These are phyloP conservation scores for Nicotiana rustica DNA, from an alignment of 305 asterid species.

Conservation along the genomic window DNA sequence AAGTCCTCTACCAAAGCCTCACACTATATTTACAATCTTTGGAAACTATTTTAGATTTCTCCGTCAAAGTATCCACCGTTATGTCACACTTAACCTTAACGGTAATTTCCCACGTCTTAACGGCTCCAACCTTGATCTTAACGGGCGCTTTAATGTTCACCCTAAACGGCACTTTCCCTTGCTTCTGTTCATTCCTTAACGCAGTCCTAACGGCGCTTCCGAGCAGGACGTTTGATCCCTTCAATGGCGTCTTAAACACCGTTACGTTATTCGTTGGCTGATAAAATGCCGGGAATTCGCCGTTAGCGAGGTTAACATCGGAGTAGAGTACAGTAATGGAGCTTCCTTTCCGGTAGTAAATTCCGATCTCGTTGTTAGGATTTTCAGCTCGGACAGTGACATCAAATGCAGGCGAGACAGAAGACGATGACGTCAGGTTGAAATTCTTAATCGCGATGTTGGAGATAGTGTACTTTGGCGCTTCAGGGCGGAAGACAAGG, in stretches of 20 bases:
- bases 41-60: constrained; percentile 58
- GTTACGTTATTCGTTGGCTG: constrained; percentile 74
- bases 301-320: constrained; percentile 55
- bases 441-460: constrained; percentile 54
- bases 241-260: constrained; percentile 50
- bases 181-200: constrained; percentile 49
- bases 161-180: constrained; percentile 55
- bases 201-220: constrained; percentile 47
- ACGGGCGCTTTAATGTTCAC: constrained; percentile 61
- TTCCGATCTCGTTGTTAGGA: constrained; percentile 67
- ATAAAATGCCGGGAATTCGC: constrained; percentile 60
- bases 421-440: constrained; percentile 61
- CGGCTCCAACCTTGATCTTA: constrained; percentile 69
- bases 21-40: constrained; percentile 66
- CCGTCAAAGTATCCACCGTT: constrained; percentile 55
- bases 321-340: constrained; percentile 49
- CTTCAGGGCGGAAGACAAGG: constrained; percentile 71
- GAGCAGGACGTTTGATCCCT: constrained; percentile 53
- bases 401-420: constrained; percentile 62
- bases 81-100: constrained; percentile 69
- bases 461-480: constrained; percentile 62
- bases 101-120: constrained; percentile 69
- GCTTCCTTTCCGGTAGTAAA: constrained; percentile 58
- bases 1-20: constrained; percentile 56
- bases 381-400: constrained; percentile 68